phyloP scores from a whole-genome alignment of 768 basidiomycete genomes.

The Boletus pseudopeckii region DNA sequence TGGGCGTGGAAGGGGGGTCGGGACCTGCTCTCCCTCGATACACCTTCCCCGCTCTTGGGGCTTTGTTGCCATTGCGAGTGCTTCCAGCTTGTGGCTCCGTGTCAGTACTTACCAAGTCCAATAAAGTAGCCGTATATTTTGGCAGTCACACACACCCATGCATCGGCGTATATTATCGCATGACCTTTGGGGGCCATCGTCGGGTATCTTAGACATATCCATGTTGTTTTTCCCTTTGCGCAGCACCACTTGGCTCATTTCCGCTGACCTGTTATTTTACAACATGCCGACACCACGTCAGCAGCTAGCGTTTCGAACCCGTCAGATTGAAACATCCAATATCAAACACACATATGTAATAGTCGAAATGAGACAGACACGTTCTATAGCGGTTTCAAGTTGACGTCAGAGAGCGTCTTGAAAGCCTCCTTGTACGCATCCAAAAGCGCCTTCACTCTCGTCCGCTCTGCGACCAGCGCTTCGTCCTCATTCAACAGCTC shows the following conservation, averaged over 20 bases:
- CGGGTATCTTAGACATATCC: slow-evolving; percentile 5
- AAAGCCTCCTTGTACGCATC: slow-evolving; percentile 97
- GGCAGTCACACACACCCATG: slow-evolving; percentile 1
- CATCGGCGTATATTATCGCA: slow-evolving; percentile 11
- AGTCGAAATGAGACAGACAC: not conserved
- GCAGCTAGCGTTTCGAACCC: not conserved
- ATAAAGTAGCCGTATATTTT: slow-evolving; percentile 22
- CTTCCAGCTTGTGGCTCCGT: slow-evolving; percentile 14
- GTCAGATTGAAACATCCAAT: not conserved
- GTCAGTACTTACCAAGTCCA: slow-evolving; percentile 22
- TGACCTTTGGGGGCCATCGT: not conserved
- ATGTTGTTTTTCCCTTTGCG: not conserved
- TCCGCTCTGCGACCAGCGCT: slow-evolving; percentile 86
- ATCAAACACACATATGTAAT: not conserved
- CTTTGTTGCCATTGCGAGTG: slow-evolving; percentile 18
- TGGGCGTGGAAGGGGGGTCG: not conserved
- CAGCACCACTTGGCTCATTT: not conserved
- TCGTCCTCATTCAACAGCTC: slow-evolving; percentile 96
- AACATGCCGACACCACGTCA: too few species aligned
- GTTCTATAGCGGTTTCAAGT: slow-evolving; percentile 56
- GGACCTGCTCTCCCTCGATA: not conserved
- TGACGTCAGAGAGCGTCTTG: slow-evolving; percentile 81
- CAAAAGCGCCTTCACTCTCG: slow-evolving; percentile 88
- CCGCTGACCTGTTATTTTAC: not conserved
- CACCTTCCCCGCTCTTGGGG: slow-evolving; percentile 13